These are phyloP conservation scores for Mortierella sp. DNA, from an alignment of 371 early-diverging fungal species.

Conservation along the genomic window DNA sequence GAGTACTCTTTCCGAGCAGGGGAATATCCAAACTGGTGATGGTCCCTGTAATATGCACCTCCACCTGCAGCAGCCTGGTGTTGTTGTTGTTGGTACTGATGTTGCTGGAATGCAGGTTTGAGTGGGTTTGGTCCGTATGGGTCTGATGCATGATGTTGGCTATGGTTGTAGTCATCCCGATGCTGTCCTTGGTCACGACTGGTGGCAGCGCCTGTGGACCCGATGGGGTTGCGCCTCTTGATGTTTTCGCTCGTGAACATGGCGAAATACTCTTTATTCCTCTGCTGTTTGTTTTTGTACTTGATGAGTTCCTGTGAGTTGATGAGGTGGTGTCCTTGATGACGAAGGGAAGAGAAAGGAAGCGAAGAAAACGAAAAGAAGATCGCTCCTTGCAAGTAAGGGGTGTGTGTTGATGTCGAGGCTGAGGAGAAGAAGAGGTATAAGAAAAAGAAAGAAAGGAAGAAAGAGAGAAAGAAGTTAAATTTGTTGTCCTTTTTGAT, in stretches of 20 bases:
- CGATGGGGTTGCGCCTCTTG: slow-evolving; percentile 46
- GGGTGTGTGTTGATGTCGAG: background rate
- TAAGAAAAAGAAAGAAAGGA: slow-evolving; percentile 6
- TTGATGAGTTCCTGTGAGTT: background rate
- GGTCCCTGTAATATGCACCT: slow-evolving; percentile 17
- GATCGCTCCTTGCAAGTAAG: background rate
- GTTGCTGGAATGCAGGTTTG: slow-evolving; percentile 49
- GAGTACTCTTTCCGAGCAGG: slow-evolving; percentile 32
- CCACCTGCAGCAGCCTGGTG: slow-evolving; percentile 8
- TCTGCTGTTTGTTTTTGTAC: background rate
- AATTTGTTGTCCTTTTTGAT: background rate
- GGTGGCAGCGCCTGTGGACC: background rate
- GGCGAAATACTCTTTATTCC: background rate
- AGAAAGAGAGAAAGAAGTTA: background rate
- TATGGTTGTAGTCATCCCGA: background rate
- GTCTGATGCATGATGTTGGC: slow-evolving; percentile 22
- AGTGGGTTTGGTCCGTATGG: slow-evolving; percentile 50
- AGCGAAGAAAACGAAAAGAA: background rate
- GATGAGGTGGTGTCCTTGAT: background rate
- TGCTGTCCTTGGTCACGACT: slow-evolving; percentile 9
- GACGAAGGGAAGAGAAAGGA: slow-evolving; percentile 4
- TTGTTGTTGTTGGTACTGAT: slow-evolving; percentile 19
- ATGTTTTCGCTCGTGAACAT: slow-evolving; percentile 52
- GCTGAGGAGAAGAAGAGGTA: background rate
- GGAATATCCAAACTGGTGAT: slow-evolving; percentile 19